These are phyloP conservation scores for Trichocladium antarcticum DNA, from an alignment of 495 filamentous ascomycete genomes.

Conservation along the genomic window DNA sequence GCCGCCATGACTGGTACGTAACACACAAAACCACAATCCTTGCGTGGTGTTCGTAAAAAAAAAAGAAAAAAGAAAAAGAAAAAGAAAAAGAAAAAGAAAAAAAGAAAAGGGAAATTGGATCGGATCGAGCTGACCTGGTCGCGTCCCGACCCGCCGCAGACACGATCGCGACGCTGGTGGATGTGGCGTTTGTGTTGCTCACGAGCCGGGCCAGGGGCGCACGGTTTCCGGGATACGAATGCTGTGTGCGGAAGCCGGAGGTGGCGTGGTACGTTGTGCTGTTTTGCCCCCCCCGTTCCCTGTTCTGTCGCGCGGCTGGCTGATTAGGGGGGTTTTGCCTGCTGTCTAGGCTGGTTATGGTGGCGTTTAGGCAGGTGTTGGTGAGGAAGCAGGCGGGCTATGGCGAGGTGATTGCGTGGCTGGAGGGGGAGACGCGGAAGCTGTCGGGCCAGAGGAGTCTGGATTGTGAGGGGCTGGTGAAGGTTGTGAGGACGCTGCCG, in stretches of 20 bases:
- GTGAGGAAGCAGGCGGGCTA: constrained; percentile 60
- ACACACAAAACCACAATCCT: background rate
- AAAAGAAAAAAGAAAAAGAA: background rate
- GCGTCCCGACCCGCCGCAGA: too few relatives aligned
- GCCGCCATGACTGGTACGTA: constrained; percentile 48
- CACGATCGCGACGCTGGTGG: constrained; percentile 54
- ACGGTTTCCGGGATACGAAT: constrained; percentile 44
- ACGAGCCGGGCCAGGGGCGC: constrained; percentile 42
- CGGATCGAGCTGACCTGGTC: too few relatives aligned
- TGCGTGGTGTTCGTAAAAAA: background rate
- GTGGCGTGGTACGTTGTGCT: constrained; percentile 50
- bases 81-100: too few relatives aligned
- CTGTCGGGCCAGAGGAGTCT: constrained; percentile 14
- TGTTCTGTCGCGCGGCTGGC: background rate
- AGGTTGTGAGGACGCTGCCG: constrained; percentile 4
- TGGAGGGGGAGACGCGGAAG: constrained; percentile 37
- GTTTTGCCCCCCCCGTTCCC: background rate
- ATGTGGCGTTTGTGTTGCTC: constrained; percentile 54
- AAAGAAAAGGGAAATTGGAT: too few relatives aligned
- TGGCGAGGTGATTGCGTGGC: constrained; percentile 47
- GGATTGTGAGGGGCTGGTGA: constrained; percentile 9
- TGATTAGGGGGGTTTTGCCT: background rate
- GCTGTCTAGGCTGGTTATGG: constrained; percentile 45
- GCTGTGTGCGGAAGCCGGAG: constrained; percentile 50
- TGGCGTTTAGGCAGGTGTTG: constrained; percentile 56